Evolutionary conservation across 176 grass and related monocot species (phyloP).

Genomic region (Dactylis glomerata): DNA sequence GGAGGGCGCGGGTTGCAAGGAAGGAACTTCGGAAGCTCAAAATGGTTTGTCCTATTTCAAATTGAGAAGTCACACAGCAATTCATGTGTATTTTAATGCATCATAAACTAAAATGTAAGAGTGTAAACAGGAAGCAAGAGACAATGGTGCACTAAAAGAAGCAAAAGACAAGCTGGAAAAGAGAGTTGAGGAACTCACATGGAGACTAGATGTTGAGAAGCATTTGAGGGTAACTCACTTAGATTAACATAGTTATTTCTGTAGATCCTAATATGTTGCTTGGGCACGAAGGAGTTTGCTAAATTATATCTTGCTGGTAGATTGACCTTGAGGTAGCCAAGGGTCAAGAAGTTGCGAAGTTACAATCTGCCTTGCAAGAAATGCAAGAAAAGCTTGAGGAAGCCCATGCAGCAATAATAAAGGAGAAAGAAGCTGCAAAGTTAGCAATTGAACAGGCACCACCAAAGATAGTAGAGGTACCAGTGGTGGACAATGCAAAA

Average conservation of each 20-base stretch:
- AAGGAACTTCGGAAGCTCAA: slow-evolving; percentile 80
- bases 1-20: slow-evolving; percentile 90
- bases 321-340: slow-evolving; percentile 83
- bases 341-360: slow-evolving; percentile 64
- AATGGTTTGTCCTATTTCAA: slow-evolving; percentile 53
- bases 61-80: not conserved
- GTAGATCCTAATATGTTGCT: not conserved
- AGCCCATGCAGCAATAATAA: slow-evolving; percentile 60
- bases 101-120: slow-evolving; percentile 23
- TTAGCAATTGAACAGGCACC: slow-evolving; percentile 82
- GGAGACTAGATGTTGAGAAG: slow-evolving; percentile 86
- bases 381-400: slow-evolving; percentile 68
- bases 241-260: slow-evolving; percentile 3
- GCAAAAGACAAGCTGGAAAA: slow-evolving; percentile 96
- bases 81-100: slow-evolving; percentile 24
- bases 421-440: slow-evolving; percentile 74
- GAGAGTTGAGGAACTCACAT: slow-evolving; percentile 87
- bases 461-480: slow-evolving; percentile 82
- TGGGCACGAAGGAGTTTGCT: slow-evolving; percentile 13
- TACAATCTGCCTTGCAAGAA: slow-evolving; percentile 73
- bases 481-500: slow-evolving; percentile 64
- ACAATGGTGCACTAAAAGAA: slow-evolving; percentile 89
- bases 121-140: slow-evolving; percentile 80
- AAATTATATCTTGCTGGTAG: slow-evolving; percentile 38
- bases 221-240: slow-evolving; percentile 69